These are phyloP conservation scores for Aspergillus tanneri DNA, from an alignment of 2,329 filamentous ascomycete species.

Conservation along the genomic window DNA sequence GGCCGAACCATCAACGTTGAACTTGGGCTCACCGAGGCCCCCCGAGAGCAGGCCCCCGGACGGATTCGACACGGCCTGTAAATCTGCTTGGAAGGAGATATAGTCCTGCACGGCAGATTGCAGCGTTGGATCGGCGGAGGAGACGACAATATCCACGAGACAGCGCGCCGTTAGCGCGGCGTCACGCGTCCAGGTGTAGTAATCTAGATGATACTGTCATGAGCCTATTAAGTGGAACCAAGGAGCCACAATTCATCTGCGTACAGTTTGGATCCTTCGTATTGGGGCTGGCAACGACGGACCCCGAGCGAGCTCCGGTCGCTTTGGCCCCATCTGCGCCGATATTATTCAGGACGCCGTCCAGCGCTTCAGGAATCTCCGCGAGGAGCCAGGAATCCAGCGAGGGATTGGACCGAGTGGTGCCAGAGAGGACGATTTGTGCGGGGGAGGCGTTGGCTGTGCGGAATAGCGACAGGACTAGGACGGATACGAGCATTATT, in stretches of 20 bases:
- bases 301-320: slow-evolving; percentile 50
- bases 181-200: slow-evolving; percentile 77
- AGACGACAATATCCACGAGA: slow-evolving; percentile 65
- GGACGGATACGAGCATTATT: neutral
- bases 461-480: neutral
- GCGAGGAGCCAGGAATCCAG: slow-evolving; percentile 42
- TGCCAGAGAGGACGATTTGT: neutral
- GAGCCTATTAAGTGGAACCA: neutral
- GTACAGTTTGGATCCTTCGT: slow-evolving; percentile 55
- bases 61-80: slow-evolving; percentile 68
- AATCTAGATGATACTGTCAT: slow-evolving; percentile 53
- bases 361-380: slow-evolving; percentile 52
- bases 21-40: slow-evolving; percentile 71
- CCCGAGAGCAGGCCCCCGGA: slow-evolving; percentile 56
- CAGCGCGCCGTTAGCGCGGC: slow-evolving; percentile 68
- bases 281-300: slow-evolving; percentile 59
- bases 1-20: slow-evolving; percentile 60
- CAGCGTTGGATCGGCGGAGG: slow-evolving; percentile 56
- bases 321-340: slow-evolving; percentile 53
- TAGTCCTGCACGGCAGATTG: slow-evolving; percentile 66
- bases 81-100: slow-evolving; percentile 63
- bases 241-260: no score
- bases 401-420: slow-evolving; percentile 2
- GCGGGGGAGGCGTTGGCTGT: neutral
- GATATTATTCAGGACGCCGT: slow-evolving; percentile 57